These are phyloP conservation scores for Monascus purpureus DNA, from an alignment of 495 filamentous ascomycete species.

Conservation along the genomic window DNA sequence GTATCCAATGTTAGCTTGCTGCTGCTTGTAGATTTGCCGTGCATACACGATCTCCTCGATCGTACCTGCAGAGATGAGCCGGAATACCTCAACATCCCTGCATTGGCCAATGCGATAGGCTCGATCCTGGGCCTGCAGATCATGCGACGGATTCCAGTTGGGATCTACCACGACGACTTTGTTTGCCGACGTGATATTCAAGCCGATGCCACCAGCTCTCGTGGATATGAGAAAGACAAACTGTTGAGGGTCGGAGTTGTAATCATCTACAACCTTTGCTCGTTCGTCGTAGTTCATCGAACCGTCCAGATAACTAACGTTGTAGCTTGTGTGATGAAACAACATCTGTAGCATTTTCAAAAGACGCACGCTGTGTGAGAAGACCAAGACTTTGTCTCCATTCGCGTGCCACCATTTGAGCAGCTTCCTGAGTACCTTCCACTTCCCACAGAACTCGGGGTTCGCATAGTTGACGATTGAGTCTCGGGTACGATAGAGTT, in stretches of 20 bases:
- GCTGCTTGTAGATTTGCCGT: constrained; percentile 96
- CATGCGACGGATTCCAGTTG: constrained; percentile 92
- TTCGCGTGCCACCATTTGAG: constrained; percentile 79
- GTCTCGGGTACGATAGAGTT: constrained; percentile 61
- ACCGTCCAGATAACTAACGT: constrained; percentile 82
- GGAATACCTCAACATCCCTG: constrained; percentile 91
- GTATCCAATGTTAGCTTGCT: constrained; percentile 96
- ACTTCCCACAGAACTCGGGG: constrained; percentile 91
- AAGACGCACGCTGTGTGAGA: constrained; percentile 77
- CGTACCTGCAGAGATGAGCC: constrained; percentile 82
- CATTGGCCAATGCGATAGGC: constrained; percentile 92
- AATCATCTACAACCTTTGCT: constrained; percentile 64
- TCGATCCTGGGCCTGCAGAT: constrained; percentile 91
- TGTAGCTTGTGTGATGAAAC: constrained; percentile 83
- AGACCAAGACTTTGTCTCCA: constrained; percentile 89
- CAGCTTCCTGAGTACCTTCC: constrained; percentile 80
- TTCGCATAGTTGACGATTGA: constrained; percentile 73
- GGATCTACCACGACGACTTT: constrained; percentile 97
- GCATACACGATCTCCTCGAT: constrained; percentile 98
- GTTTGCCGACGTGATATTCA: constrained; percentile 96
- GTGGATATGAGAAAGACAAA: constrained; percentile 97
- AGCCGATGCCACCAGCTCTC: constrained; percentile 73
- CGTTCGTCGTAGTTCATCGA: constrained; percentile 78
- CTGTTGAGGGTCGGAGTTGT: constrained; percentile 76
- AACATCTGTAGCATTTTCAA: constrained; percentile 76